Conservation (phyloP, 345 rosid species). For the Salix viminalis region DNA sequence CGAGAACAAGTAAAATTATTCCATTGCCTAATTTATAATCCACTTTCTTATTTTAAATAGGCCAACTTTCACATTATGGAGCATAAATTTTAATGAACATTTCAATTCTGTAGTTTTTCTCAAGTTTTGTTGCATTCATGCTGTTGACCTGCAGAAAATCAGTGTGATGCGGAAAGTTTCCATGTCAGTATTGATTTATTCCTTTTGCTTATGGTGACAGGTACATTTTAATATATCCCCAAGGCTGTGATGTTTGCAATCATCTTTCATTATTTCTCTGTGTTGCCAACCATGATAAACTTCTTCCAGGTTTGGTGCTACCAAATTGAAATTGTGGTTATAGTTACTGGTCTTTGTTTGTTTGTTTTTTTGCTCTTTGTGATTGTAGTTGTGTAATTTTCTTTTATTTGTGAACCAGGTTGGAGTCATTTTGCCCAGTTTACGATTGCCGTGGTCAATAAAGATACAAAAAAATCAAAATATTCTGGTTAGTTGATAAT, state of each 20-base stretch:
- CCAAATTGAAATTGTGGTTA: background rate
- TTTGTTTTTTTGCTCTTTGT: background rate
- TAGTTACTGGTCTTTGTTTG: background rate
- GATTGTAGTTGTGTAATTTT: conserved; percentile 5
- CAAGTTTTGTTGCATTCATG: background rate
- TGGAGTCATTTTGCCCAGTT: conserved; percentile 99
- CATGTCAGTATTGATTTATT: conserved; percentile 6
- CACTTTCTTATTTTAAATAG: background rate
- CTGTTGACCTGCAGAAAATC: background rate
- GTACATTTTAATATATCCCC: conserved; percentile 89
- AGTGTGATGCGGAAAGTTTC: background rate
- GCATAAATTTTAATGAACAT: background rate
- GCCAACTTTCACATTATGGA: background rate
- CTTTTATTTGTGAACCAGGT: conserved; percentile 42
- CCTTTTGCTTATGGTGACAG: conserved; percentile 35
- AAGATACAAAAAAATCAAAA: conserved; percentile 84
- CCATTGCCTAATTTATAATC: background rate
- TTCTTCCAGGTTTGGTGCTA: conserved; percentile 73
- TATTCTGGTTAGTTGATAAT: conserved; percentile 60
- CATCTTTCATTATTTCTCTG: conserved; percentile 90
- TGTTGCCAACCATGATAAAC: conserved; percentile 86
- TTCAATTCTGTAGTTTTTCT: background rate
- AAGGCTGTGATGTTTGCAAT: conserved; percentile 85
- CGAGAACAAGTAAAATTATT: background rate
- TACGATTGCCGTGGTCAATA: conserved; percentile 85